Evolutionary conservation across 352 stramenopile species (phyloP), one percentile per base, ranked within the genome.

Genomic region (Pythium angustatum): DNA sequence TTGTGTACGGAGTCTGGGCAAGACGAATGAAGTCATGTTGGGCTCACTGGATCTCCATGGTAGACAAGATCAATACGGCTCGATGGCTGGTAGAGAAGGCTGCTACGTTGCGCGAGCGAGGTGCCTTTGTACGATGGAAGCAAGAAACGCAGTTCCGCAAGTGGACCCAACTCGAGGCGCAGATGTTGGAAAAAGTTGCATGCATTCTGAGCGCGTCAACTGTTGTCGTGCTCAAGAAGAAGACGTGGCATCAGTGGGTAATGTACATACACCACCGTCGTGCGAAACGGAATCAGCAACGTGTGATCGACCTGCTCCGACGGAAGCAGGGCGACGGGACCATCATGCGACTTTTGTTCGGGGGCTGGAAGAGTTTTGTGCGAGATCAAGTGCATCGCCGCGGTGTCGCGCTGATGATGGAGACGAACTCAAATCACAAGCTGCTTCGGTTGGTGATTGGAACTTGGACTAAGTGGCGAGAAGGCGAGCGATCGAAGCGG

Each of bases 51-150:
- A 15, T 19, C 3, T 15, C 5, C 7, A 5, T 58, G 26, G 6
- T 44, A 2, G 7, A 53, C 9, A 12, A 28, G 12, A 5, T 19
- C n/a, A 26, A 43, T 15, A 27, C 38, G 21, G 38, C 40, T 17
- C 34, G 28, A 14, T 58, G 48, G 36, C n/a, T 59, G 15, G 7
- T 44, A 19, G 34, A 41, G 8, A 44, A 30, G 36, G 24, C 6
- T 17, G 24, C 27, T 6, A 24, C 43, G n/a, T 45, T 17, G 5
- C 44, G 22, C 21, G 27, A 31, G 24, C 12, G 44, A 15, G 12
- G 33, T 2, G 43, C 43, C 9, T 62, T 62, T 47, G 2, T 50
- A 17, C 28, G 43, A 27, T 62, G 55, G 55, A 62, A 54, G 30
- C 41, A 55, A 22, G 43, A 50, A 8, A 34, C 43, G 14, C 30